Evolutionary conservation across 257 asterid genomes (phyloP).

Genomic region (Solanum chmielewskii): DNA sequence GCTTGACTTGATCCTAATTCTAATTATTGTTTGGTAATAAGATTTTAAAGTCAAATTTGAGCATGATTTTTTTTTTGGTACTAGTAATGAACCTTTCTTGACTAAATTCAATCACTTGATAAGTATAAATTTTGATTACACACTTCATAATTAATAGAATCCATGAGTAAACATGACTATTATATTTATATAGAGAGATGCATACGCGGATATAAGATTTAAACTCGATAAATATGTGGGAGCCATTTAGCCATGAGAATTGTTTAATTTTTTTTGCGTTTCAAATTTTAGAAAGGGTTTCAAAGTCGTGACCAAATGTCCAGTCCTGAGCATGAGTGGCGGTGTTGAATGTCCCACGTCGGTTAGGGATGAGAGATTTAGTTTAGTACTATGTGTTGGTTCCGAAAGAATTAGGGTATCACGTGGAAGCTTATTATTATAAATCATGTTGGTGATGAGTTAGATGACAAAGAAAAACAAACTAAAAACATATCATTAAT

Average conservation of each 20-base stretch:
- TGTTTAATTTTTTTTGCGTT: neutral
- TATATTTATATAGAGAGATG: too few species aligned
- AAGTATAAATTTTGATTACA: neutral
- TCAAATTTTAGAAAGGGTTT: neutral
- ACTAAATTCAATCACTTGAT: neutral
- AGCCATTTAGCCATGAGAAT: neutral
- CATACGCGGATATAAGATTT: neutral
- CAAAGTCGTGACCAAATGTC: neutral
- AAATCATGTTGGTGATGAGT: neutral
- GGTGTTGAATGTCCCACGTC: neutral
- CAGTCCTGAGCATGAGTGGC: neutral
- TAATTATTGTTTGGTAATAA: neutral
- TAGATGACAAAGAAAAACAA: neutral
- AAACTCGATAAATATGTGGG: neutral
- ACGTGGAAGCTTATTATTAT: too few species aligned
- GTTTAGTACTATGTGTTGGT: neutral
- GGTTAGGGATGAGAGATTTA: neutral
- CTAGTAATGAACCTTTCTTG: neutral
- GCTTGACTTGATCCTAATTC: neutral
- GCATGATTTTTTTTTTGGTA: neutral
- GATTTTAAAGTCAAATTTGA: neutral
- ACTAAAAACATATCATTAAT: too few species aligned
- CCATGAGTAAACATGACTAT: neutral
- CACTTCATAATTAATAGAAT: neutral
- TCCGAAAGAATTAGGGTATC: neutral